Evolutionary conservation across 23 red algal species (phyloP), one percentile per base, ranked within the genome.

Genomic region (Cyanidioschyzon merolae): DNA sequence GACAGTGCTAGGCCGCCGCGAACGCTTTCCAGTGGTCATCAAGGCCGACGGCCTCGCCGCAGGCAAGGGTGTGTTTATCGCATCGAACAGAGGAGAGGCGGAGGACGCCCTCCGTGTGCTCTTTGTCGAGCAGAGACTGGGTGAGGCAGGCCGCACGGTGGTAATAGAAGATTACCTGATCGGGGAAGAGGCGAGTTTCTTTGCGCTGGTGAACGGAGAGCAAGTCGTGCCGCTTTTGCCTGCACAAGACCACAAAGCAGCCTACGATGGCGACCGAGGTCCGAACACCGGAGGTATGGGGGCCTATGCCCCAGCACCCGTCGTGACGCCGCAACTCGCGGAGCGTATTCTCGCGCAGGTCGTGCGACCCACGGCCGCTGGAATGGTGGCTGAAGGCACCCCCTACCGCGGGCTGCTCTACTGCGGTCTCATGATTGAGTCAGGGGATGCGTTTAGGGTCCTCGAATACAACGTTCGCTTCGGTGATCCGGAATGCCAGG

Each of bases 241-340:
- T 39, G 92, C 92, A n/a, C 92, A 96, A 75, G 92, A 96, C 80
- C 92, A 96, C 80, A 96, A 96, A 58, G 79, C 88, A 39, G 87
- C 84, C 21, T 79, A 67, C 37, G 92, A 96, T 59, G 85, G 89
- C 1, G 92, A 96, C 68, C 76, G 34, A 51, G 92, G 92, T 2
- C 87, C 87, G 37, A 96, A 96, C 68, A 96, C 92, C 35, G 92
- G 92, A 37, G 92, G 92, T 0, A 96, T 96, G 92, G 92, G 92
- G 27, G 84, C 92, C 15, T 96, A 96, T 74, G 85, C 88, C 25
- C 92, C 92, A 17, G 88, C 92, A n/a, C 92, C 92, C 0, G 79
- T 96, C n/a, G 90, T 82, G 18, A 80, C 85, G 37, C 40, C 86
- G 26, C 79, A 16, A 1, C 31, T 91, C 58, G 35, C 68, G 27